Evolutionary conservation across 2,329 filamentous ascomycete species (phyloP).

Genomic region (Trichoderma brevicompactum): DNA sequence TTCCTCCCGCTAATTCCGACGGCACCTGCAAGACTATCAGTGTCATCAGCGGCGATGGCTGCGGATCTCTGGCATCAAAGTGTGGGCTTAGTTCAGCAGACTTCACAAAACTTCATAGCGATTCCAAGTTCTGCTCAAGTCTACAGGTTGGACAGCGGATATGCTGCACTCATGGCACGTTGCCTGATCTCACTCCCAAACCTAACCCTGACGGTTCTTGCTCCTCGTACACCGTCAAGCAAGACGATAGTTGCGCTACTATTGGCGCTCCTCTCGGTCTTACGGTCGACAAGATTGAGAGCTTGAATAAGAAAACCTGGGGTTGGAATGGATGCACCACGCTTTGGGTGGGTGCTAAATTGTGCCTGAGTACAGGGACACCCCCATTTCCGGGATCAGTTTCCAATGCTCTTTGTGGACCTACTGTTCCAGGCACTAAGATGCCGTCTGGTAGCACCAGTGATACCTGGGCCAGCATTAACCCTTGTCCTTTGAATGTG

Average conservation of each 20-base stretch:
- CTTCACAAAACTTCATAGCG: slow-evolving; percentile 43
- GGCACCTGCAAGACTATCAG: slow-evolving; percentile 39
- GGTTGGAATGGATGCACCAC: slow-evolving; percentile 43
- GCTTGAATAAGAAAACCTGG: slow-evolving; percentile 46
- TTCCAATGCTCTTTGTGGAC: slow-evolving; percentile 46
- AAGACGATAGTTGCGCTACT: slow-evolving; percentile 43
- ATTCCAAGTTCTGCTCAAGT: slow-evolving; percentile 36
- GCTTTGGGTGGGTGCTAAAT: slow-evolving; percentile 33
- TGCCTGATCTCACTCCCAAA: slow-evolving; percentile 45
- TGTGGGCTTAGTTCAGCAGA: slow-evolving; percentile 45
- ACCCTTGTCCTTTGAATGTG: slow-evolving; percentile 51
- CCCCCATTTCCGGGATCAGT: slow-evolving; percentile 37
- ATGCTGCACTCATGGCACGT: slow-evolving; percentile 44
- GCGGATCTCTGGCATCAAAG: slow-evolving; percentile 41
- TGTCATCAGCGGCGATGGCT: slow-evolving; percentile 43
- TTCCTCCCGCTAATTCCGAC: slow-evolving; percentile 32
- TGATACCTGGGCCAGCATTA: slow-evolving; percentile 44
- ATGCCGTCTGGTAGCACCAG: slow-evolving; percentile 39
- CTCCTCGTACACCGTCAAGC: slow-evolving; percentile 35
- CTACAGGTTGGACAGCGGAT: slow-evolving; percentile 42
- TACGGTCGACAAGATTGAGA: slow-evolving; percentile 44
- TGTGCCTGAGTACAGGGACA: slow-evolving; percentile 40
- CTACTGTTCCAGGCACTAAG: slow-evolving; percentile 46
- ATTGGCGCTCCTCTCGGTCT: slow-evolving; percentile 37
- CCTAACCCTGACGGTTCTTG: slow-evolving; percentile 41